Evolutionary conservation across 73 alveolate species (phyloP).

Genomic region (Paramecium primaurelia): DNA sequence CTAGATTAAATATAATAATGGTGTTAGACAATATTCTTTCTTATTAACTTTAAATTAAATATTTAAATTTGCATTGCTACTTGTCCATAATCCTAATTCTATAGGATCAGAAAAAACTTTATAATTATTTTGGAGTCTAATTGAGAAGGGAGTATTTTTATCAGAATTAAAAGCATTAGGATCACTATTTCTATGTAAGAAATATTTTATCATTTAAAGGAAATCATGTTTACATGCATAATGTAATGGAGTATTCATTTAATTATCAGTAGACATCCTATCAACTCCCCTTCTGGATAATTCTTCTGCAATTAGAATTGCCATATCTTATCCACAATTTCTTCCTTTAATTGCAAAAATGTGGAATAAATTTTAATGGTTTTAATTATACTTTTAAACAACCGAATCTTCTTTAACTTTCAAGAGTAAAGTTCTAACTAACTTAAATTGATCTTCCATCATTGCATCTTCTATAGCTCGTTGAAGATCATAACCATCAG

Average conservation of each 20-base stretch:
- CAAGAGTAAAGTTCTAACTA: constrained; percentile 66
- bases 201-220: constrained; percentile 16
- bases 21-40: background rate
- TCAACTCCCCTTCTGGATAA: constrained; percentile 66
- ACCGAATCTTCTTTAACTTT: constrained; percentile 65
- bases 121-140: constrained; percentile 35
- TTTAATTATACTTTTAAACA: constrained; percentile 51
- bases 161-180: constrained; percentile 39
- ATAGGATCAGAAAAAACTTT: background rate
- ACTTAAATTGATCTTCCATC: constrained; percentile 70
- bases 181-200: constrained; percentile 46
- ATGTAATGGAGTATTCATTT: constrained; percentile 72
- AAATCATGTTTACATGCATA: constrained; percentile 65
- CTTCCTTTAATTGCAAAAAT: constrained; percentile 64
- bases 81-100: background rate
- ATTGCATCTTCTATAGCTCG: constrained; percentile 79
- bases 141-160: constrained; percentile 42
- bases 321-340: constrained; percentile 24
- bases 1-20: background rate
- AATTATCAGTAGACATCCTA: constrained; percentile 51
- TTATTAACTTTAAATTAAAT: background rate
- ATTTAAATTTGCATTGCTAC: background rate
- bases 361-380: constrained; percentile 72
- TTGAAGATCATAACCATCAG: constrained; percentile 63
- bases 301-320: background rate